Conservation (phyloP, 164 flowering plant genomes). For the Houttuynia cordata region DNA sequence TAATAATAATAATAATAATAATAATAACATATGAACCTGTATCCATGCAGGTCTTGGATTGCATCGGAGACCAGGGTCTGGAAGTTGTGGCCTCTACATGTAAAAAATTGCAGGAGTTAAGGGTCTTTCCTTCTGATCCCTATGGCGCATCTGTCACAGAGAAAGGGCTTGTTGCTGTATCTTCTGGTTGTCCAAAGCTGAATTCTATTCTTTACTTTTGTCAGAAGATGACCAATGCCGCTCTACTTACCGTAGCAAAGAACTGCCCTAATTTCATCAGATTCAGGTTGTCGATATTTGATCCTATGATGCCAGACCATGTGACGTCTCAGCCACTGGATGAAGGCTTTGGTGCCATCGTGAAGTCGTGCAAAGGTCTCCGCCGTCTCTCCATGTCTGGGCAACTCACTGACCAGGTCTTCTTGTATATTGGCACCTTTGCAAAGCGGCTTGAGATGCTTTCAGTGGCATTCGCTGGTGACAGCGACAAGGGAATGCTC, state of each 20-base stretch:
- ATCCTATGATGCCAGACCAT: conserved; percentile 56
- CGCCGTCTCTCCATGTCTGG: conserved; percentile 72
- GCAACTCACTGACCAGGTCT: conserved; percentile 53
- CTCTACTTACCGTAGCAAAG: conserved; percentile 45
- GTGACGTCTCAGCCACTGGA: conserved; percentile 64
- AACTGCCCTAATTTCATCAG: conserved; percentile 73
- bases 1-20: too few relatives aligned
- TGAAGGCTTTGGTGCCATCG: conserved; percentile 71
- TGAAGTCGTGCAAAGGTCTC: conserved; percentile 51
- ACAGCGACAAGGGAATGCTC: conserved; percentile 56
- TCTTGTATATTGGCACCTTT: conserved; percentile 62
- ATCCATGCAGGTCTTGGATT: conserved; percentile 48
- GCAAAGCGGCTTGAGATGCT: conserved; percentile 64
- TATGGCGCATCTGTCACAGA: conserved; percentile 43
- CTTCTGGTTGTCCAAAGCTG: conserved; percentile 66
- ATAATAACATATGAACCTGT: not conserved
- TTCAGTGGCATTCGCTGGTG: conserved; percentile 83
- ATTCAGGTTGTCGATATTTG: conserved; percentile 79
- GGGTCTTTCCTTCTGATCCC: conserved; percentile 70
- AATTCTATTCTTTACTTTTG: conserved; percentile 72
- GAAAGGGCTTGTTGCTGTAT: conserved; percentile 61
- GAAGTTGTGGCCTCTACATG: conserved; percentile 59
- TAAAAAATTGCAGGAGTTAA: conserved; percentile 59
- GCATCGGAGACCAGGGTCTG: conserved; percentile 65
- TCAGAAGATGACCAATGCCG: conserved; percentile 71